Conservation (phyloP, 2,329 filamentous ascomycete genomes). For the Monosporascus sp. region DNA sequence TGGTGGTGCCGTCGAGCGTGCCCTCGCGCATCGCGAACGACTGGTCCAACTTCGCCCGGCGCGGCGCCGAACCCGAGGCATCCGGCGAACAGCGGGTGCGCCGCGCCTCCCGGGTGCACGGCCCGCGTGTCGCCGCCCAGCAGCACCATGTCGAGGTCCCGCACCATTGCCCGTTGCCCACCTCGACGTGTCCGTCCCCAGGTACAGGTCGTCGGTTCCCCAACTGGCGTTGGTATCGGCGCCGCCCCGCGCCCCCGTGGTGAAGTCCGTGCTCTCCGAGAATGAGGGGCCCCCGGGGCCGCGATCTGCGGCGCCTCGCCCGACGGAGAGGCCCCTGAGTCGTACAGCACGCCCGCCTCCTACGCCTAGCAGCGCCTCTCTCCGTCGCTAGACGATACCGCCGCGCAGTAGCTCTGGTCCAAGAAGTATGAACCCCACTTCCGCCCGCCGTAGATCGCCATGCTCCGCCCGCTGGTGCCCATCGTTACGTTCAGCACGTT, state of each 20-base stretch:
- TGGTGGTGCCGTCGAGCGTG: background rate
- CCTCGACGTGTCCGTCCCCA: background rate
- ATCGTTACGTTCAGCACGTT: conserved; percentile 14
- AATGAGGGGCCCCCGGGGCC: too few species aligned
- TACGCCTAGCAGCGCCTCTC: conserved; percentile 6
- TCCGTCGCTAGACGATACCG: conserved; percentile 1
- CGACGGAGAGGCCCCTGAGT: too few species aligned
- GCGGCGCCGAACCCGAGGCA: conserved; percentile 19
- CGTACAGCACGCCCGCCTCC: conserved; percentile 1
- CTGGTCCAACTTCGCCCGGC: conserved; percentile 9
- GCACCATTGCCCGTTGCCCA: conserved; percentile 3
- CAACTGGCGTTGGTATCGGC: background rate
- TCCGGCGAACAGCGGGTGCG: conserved; percentile 17
- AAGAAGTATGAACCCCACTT: conserved; percentile 16
- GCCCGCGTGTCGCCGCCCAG: conserved; percentile 10
- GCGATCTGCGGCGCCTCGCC: too few species aligned
- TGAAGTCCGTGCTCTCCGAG: background rate
- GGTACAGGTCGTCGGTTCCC: background rate
- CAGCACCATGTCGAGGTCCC: conserved; percentile 12
- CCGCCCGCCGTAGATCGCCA: conserved; percentile 17
- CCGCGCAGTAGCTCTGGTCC: conserved; percentile 8
- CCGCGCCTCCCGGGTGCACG: conserved; percentile 15
- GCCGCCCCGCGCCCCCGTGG: background rate
- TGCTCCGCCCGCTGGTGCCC: conserved; percentile 4
- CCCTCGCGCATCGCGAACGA: conserved; percentile 6